Conservation (phyloP, 2,329 filamentous ascomycete genomes). For the Dendryphion nanum region DNA sequence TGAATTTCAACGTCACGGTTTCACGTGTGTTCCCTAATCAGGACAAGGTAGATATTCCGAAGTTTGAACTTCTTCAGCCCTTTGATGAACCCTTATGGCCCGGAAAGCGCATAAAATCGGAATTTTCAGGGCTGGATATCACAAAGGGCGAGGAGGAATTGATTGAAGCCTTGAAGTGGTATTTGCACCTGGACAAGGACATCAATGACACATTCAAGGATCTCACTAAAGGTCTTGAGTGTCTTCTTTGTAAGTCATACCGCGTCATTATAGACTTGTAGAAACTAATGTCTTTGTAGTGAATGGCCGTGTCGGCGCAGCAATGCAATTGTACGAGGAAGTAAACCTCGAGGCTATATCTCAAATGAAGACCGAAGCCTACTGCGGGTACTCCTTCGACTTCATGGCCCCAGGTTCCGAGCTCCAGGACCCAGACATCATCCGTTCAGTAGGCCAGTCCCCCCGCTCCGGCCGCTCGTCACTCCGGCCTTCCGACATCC, state of each 20-base stretch:
- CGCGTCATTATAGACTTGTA: not conserved
- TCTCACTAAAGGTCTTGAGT: conserved; percentile 73
- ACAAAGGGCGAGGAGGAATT: conserved; percentile 67
- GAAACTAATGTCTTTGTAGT: conserved; percentile 26
- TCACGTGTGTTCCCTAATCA: conserved; percentile 3
- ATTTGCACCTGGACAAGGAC: conserved; percentile 67
- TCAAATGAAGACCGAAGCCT: conserved; percentile 40
- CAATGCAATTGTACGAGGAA: conserved; percentile 52
- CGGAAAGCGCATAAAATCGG: conserved; percentile 64
- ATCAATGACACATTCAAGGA: conserved; percentile 62
- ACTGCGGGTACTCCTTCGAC: conserved; percentile 40
- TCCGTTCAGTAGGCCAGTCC: conserved; percentile 10
- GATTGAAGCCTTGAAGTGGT: conserved; percentile 82
- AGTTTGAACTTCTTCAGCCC: conserved; percentile 52
- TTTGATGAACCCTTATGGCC: conserved; percentile 46
- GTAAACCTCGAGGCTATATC: conserved; percentile 51
- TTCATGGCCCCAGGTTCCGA: conserved; percentile 26
- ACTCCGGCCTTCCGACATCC: conserved; percentile 20
- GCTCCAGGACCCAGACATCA: conserved; percentile 18
- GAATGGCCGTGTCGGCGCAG: conserved; percentile 54
- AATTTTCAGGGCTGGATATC: conserved; percentile 60
- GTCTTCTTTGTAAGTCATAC: conserved; percentile 72
- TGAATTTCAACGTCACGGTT: conserved; percentile 55
- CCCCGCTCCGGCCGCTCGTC: conserved; percentile 15
- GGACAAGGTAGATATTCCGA: conserved; percentile 23